These are phyloP conservation scores for Epichloe festucae DNA, from an alignment of 2,329 filamentous ascomycete genomes.

Conservation along the genomic window DNA sequence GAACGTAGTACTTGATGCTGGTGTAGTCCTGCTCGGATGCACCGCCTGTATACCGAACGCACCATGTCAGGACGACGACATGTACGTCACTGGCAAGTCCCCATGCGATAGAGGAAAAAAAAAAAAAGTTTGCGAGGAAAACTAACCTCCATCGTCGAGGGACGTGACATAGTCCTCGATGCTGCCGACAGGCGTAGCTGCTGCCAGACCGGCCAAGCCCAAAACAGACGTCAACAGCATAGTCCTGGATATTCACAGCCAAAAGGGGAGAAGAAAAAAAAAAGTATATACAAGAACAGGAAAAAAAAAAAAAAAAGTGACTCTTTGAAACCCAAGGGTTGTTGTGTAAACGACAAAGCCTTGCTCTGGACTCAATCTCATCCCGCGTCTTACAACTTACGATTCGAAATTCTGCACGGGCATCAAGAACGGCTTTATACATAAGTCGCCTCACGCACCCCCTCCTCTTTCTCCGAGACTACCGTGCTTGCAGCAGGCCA, in stretches of 20 bases:
- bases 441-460: too few relatives aligned
- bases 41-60: background rate
- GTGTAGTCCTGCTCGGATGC: conserved; percentile 21
- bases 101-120: background rate
- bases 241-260: background rate
- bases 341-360: background rate
- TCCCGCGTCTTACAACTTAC: too few relatives aligned
- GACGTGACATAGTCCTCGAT: conserved; percentile 14
- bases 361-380: too few relatives aligned
- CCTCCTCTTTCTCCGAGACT: background rate
- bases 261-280: background rate
- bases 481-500: background rate
- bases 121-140: background rate
- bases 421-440: background rate
- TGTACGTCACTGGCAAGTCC: background rate
- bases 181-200: conserved; percentile 12
- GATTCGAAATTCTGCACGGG: background rate
- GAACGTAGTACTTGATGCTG: conserved; percentile 33
- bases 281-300: background rate
- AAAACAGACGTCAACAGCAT: conserved; percentile 16
- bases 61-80: background rate
- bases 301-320: too few relatives aligned
- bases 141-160: conserved; percentile 23
- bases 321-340: background rate
- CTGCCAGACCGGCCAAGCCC: conserved; percentile 14